Conservation (phyloP, 495 filamentous ascomycete genomes). For the Xylaria telfairii region DNA sequence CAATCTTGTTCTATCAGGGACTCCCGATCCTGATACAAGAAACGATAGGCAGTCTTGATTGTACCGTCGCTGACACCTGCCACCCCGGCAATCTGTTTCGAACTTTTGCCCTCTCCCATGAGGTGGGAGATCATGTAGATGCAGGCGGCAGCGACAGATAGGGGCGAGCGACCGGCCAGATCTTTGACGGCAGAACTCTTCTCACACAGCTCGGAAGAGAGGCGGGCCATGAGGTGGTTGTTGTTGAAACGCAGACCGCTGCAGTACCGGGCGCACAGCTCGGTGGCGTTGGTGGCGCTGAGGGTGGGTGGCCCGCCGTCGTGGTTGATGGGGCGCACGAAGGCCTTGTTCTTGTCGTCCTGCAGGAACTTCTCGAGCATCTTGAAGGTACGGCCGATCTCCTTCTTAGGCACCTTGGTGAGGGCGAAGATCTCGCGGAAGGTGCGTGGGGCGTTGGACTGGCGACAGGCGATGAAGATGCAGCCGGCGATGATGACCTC, state of each 20-base stretch:
- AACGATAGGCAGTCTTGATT: conserved; percentile 92
- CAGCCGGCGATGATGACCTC: conserved; percentile 94
- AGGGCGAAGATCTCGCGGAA: conserved; percentile 91
- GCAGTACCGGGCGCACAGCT: conserved; percentile 89
- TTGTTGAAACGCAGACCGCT: conserved; percentile 72
- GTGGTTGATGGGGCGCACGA: conserved; percentile 36
- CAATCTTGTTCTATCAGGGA: conserved; percentile 76
- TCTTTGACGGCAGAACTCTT: conserved; percentile 73
- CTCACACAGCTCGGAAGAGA: conserved; percentile 76
- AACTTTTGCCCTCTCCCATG: conserved; percentile 74
- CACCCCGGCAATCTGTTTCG: conserved; percentile 82
- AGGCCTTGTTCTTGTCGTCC: conserved; percentile 50
- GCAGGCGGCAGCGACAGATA: conserved; percentile 91
- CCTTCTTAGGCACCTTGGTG: conserved; percentile 94
- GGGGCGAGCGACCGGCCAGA: conserved; percentile 89
- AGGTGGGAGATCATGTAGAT: conserved; percentile 93
- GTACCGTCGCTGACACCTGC: conserved; percentile 94
- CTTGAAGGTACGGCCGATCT: conserved; percentile 97
- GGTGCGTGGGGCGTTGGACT: conserved; percentile 82
- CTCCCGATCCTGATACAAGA: conserved; percentile 75
- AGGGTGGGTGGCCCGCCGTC: conserved; percentile 71
- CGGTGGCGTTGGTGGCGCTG: conserved; percentile 81
- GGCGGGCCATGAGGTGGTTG: conserved; percentile 67
- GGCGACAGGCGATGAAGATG: conserved; percentile 96
- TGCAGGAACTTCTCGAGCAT: conserved; percentile 84